Evolutionary conservation across 1,139 yeast genomes (phyloP).

Genomic region (Pneumocystis oryctolagi): DNA sequence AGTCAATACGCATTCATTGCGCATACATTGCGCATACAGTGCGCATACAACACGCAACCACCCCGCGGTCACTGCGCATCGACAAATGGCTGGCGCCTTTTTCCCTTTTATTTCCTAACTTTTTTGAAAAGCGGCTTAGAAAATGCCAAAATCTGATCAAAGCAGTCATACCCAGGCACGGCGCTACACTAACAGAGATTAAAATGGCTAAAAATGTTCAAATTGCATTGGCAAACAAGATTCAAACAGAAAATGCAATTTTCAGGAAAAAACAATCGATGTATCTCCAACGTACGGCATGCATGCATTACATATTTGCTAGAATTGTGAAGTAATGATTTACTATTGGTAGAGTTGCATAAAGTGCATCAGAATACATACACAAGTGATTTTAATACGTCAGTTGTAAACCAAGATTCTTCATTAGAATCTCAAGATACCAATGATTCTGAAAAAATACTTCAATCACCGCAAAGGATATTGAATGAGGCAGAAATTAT

Average conservation of each 20-base stretch:
- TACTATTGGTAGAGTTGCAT: background rate
- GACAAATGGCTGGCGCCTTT: too few relatives aligned
- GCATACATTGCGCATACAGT: too few relatives aligned
- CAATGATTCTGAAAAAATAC: constrained; percentile 19
- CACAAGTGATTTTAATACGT: too few relatives aligned
- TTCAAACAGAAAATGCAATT: constrained; percentile 60
- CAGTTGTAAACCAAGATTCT: too few relatives aligned
- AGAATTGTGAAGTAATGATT: background rate
- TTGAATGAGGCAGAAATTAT: constrained; percentile 31
- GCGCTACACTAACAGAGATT: constrained; percentile 32
- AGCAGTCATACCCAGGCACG: constrained; percentile 31
- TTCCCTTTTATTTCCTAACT: too few relatives aligned
- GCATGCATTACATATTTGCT: constrained; percentile 16
- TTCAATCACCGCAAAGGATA: constrained; percentile 17
- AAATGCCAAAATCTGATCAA: constrained; percentile 63
- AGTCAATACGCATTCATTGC: too few relatives aligned
- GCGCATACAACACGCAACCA: too few relatives aligned
- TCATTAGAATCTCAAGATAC: constrained; percentile 2
- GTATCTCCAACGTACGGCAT: constrained; percentile 48
- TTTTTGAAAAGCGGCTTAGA: constrained; percentile 38
- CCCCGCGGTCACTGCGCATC: too few relatives aligned
- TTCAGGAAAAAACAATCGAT: constrained; percentile 80
- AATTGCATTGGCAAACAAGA: constrained; percentile 67
- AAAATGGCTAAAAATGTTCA: constrained; percentile 65
- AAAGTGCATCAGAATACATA: constrained; percentile 2